Evolutionary conservation across 163 green algal genomes (phyloP), one percentile per base, ranked within the genome.

Genomic region (Volvox carteri): DNA sequence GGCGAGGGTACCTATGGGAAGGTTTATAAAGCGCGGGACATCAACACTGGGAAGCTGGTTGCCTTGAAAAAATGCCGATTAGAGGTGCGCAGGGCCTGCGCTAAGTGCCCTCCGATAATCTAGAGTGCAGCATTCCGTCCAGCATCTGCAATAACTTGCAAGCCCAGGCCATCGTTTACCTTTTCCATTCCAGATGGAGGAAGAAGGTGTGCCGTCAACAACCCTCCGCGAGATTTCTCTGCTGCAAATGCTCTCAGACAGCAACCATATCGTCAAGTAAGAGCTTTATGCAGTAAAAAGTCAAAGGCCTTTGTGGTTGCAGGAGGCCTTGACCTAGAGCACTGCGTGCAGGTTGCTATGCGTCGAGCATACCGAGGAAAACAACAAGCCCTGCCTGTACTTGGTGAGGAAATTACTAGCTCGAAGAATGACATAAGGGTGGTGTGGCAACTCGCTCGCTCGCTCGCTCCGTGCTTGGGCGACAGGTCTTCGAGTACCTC

Each of bases 61-160:
- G 98, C 98, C 0, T 87, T 99, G 87, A 99, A 99, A 93, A 99
- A 99, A 95, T 99, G 97, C 14, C 92, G 97, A 11, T 86, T 99
- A 25, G 97, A 99, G 94, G 97, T 98, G 54, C 28, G 93, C 54
- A 65, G 28, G 3, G 8, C 28, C 7, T 65, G 54, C 54, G 25
- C 21, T n/a, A n/a, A n/a, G n/a, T n/a, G n/a, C n/a, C n/a, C n/a
- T n/a, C n/a, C n/a, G n/a, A n/a, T n/a, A n/a, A n/a, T n/a, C n/a
- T n/a, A n/a, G n/a, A n/a, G n/a, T n/a, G n/a, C n/a, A n/a, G n/a
- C n/a, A n/a, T n/a, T n/a, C n/a, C n/a, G n/a, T n/a, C n/a, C 54
- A 65, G 28, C 7, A 11, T 65, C 7, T 65, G 54, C 54, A 30
- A 44, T n/a, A n/a, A n/a, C n/a, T n/a, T 74, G 62, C 12, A 44